A percentile compares a stretch with the other conserved stretches of the same genome.
Evolutionary conservation across 768 basidiomycete genomes (phyloP).

Genomic region (Boletus tomentosulus): DNA sequence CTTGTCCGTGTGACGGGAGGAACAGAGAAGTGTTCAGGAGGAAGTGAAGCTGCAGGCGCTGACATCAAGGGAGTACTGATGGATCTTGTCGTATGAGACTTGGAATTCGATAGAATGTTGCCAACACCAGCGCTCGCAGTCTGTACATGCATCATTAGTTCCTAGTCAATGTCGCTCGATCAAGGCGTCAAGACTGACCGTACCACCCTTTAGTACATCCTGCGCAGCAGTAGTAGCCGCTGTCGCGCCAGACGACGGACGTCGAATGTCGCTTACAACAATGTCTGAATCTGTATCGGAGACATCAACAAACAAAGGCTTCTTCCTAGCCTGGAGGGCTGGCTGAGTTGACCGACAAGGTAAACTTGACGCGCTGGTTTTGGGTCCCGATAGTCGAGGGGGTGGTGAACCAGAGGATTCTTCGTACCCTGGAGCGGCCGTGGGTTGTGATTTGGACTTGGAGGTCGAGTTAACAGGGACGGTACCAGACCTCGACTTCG

Average conservation of each 20-base stretch:
- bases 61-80: constrained; percentile 1
- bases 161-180: not conserved
- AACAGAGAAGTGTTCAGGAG: not conserved
- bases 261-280: constrained; percentile 13
- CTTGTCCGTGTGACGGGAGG: not conserved
- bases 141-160: constrained; percentile 7
- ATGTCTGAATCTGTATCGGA: constrained; percentile 23
- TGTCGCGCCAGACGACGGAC: not conserved
- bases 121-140: not conserved
- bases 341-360: not conserved
- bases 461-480: not conserved
- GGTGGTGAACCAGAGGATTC: constrained; percentile 7
- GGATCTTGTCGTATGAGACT: not conserved
- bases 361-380: not conserved
- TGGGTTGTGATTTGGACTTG: not conserved
- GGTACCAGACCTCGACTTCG: constrained; percentile 1
- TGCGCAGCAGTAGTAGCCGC: not conserved
- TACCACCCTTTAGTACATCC: not conserved
- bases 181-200: constrained; percentile 6
- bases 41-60: not conserved
- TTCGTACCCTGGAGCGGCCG: constrained; percentile 3
- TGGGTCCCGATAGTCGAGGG: not conserved
- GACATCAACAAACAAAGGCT: constrained; percentile 19
- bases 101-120: not conserved
- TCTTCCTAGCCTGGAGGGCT: constrained; percentile 4